Base-by-base conservation (phyloP, 352 stramenopile genomes). In the Pythium aphanidermatum region DNA sequence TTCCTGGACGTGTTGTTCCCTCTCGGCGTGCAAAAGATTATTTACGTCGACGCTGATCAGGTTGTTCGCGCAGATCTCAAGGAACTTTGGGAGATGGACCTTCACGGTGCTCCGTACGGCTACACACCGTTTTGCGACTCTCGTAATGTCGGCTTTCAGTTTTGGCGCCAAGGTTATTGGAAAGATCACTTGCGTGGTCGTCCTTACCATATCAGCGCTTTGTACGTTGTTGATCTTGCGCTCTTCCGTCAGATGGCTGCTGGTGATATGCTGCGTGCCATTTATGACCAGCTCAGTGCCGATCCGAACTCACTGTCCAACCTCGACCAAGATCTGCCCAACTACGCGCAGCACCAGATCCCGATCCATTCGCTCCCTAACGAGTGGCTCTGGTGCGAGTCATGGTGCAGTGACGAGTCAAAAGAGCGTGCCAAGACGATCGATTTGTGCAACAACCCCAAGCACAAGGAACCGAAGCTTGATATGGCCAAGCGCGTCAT, bases 331-430 rank as follows among this genome's bases (percentile, higher is more conserved):
- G 97, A 99, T 65, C 65, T 99, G 51, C 97, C 97, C 8, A 99
- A 99, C 71, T 99, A 99, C 60, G 94, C 86, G 31, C 82, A 94
- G 49, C 71, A 91, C 43, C 77, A 94, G 53, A 96, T 99, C 39
- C 93, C 89, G 7, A 99, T 99, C 38, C 97, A 97, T 58, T 98
- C 91, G 27, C 70, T 99, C 27, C 82, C 82, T 72, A 96, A 92
- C 51, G 96, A 99, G 59, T 99, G 97, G 97, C 82, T 99, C 8
- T 99, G 97, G 97, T 99, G 97, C 62, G 97, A 99, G 60, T 96
- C 86, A 19, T 99, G 97, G 97, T 99, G 97, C 75, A 98, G 85
- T 46, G 96, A 99, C 42, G 94, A 98, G 47, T 97, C 91, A 13
- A 99, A 99, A 67, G 77, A 63, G 11, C 49, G 76, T 9, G 95